phyloP scores from a whole-genome alignment of 495 filamentous ascomycete genomes.

The Aspergillus sclerotioniger region DNA sequence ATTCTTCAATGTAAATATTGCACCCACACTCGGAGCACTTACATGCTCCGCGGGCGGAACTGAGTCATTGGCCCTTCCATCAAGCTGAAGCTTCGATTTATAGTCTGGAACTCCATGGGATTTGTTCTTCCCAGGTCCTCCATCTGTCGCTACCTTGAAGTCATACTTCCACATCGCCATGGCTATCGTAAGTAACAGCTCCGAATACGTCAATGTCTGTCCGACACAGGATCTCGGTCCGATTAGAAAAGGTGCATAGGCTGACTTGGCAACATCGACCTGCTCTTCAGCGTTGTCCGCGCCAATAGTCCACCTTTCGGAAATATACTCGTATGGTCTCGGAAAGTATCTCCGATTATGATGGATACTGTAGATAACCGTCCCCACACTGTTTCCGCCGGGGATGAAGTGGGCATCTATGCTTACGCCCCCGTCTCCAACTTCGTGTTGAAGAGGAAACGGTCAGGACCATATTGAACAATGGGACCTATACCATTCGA shows the following conservation, averaged over 20 bases:
- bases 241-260: background rate
- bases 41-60: no score
- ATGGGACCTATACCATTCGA: background rate
- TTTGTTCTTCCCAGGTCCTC: background rate
- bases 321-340: conserved; percentile 43
- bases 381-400: conserved; percentile 50
- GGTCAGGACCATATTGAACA: background rate
- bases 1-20: no score
- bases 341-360: conserved; percentile 54
- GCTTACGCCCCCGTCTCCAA: conserved; percentile 52
- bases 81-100: no score
- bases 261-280: background rate
- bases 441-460: conserved; percentile 25
- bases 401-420: conserved; percentile 56
- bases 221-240: background rate
- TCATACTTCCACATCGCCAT: background rate
- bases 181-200: background rate
- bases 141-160: background rate
- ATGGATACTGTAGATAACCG: conserved; percentile 54
- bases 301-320: background rate
- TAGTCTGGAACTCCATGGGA: no score
- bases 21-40: no score
- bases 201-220: background rate
- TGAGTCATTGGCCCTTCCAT: no score
- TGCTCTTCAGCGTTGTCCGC: background rate